A percentile compares a stretch with the other conserved stretches of the same genome.
Evolutionary conservation across 1,284 basidiomycete species (phyloP).

Genomic region (Trichosporon sp.): DNA sequence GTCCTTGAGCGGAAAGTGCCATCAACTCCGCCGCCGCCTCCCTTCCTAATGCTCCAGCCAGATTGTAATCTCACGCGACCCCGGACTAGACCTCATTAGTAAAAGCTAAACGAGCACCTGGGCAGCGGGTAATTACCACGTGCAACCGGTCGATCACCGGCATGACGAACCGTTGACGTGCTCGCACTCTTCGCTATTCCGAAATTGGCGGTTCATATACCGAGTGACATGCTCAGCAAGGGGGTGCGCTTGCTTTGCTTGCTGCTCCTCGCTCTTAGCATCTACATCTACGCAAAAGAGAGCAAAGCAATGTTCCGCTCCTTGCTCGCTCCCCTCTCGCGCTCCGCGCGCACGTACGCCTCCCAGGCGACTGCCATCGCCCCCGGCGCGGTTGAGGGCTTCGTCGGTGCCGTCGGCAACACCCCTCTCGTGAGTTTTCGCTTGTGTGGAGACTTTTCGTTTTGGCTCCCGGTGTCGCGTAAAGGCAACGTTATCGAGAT

Average conservation of each 20-base stretch:
- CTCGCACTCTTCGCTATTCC: slow-evolving; percentile 8
- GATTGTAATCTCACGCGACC: slow-evolving; percentile 11
- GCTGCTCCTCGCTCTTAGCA: background rate
- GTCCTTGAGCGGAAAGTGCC: background rate
- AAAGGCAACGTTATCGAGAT: slow-evolving; percentile 2
- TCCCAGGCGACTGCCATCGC: slow-evolving; percentile 40
- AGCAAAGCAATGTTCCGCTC: slow-evolving; percentile 25
- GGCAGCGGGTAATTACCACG: background rate
- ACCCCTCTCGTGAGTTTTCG: slow-evolving; percentile 78
- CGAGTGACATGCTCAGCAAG: background rate
- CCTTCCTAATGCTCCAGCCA: background rate
- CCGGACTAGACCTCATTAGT: too few relatives aligned
- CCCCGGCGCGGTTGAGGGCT: slow-evolving; percentile 68
- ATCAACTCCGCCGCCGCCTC: background rate
- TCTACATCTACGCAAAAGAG: background rate
- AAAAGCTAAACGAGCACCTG: background rate
- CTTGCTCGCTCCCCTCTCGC: slow-evolving; percentile 34
- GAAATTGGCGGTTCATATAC: slow-evolving; percentile 15
- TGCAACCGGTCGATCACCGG: background rate
- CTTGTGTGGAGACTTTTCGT: slow-evolving; percentile 1
- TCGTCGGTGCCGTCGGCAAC: slow-evolving; percentile 87
- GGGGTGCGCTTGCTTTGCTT: background rate
- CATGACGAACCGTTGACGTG: slow-evolving; percentile 20
- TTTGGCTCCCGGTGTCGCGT: background rate
- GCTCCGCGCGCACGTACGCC: slow-evolving; percentile 39